Evolutionary conservation across 345 rosid species (phyloP), one percentile per base, ranked within the genome.

Genomic region (Hibiscus trionum): DNA sequence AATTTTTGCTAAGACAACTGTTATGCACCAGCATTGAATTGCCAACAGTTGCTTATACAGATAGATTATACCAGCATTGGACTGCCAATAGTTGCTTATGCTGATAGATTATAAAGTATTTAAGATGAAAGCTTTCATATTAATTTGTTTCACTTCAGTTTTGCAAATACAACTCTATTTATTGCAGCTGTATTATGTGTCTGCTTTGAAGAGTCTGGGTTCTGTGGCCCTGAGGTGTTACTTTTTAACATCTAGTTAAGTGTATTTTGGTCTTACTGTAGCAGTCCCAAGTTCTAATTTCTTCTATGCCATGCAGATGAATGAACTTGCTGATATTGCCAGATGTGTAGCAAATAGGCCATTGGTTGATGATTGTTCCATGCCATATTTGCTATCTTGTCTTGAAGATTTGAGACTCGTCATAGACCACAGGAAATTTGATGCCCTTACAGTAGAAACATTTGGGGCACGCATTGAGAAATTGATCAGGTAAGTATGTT

Each of bases 311-410:
- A 70, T 71, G 86, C 92, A 95, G 99, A 91, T 95, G 88, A 87
- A 71, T 83, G 99, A 95, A 76, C 98, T 95, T 82, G 98, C 93
- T 50, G 98, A 95, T 83, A 89, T 95, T 78, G 99, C 99, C 75
- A 91, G 86, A 84, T 89, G 94, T 83, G 96, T 85, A 37, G 98
- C 94, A 79, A 89, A 79, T 82, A 86, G 85, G 8, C 93, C 91
- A 63, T 80, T 87, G 79, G 93, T 88, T 49, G 97, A 95, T 83
- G 97, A 90, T 59, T 83, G 85, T 62, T 82, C 94, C 46, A 80
- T 82, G 15, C 84, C 91, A 4, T 89, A 83, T 79, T 78, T 95
- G 70, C 85, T 95, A 57, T 74, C 94, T 64, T 91, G 88, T 84
- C 96, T 95, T 72, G 94, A 88, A 37, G 98, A 89, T 76, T 83